phyloP scores from a whole-genome alignment of 2,329 filamentous ascomycete genomes.

The Aphanoascus verrucosus region DNA sequence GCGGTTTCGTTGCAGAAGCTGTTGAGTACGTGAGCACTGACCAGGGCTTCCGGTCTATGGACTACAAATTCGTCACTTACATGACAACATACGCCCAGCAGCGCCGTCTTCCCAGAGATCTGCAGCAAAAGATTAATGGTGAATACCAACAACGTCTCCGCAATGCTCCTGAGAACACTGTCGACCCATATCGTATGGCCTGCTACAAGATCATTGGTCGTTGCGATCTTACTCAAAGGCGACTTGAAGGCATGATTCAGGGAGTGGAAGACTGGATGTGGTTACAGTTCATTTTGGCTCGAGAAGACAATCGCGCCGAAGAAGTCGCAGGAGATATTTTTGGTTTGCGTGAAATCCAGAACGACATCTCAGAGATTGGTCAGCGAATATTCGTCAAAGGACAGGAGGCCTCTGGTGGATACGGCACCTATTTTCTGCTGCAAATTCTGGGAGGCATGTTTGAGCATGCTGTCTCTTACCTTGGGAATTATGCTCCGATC shows the following conservation, averaged over 20 bases:
- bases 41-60: conserved; percentile 74
- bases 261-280: conserved; percentile 57
- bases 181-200: conserved; percentile 91
- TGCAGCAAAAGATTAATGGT: conserved; percentile 78
- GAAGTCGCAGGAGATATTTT: conserved; percentile 54
- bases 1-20: conserved; percentile 74
- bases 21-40: conserved; percentile 74
- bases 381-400: conserved; percentile 81
- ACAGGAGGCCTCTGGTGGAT: conserved; percentile 65
- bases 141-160: conserved; percentile 79
- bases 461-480: conserved; percentile 80
- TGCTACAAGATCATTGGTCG: conserved; percentile 96
- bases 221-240: conserved; percentile 49
- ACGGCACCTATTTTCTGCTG: conserved; percentile 87
- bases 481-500: conserved; percentile 84
- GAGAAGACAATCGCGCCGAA: conserved; percentile 51
- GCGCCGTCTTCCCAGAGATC: conserved; percentile 61
- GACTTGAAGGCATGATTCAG: conserved; percentile 47
- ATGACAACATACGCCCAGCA: conserved; percentile 76
- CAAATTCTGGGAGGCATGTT: conserved; percentile 87
- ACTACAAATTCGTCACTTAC: conserved; percentile 81
- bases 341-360: conserved; percentile 58
- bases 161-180: conserved; percentile 72
- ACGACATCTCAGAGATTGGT: conserved; percentile 77
- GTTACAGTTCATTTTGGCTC: conserved; percentile 53